phyloP scores from a whole-genome alignment of 176 grass and related monocot species.

The Eleusine coracana region DNA sequence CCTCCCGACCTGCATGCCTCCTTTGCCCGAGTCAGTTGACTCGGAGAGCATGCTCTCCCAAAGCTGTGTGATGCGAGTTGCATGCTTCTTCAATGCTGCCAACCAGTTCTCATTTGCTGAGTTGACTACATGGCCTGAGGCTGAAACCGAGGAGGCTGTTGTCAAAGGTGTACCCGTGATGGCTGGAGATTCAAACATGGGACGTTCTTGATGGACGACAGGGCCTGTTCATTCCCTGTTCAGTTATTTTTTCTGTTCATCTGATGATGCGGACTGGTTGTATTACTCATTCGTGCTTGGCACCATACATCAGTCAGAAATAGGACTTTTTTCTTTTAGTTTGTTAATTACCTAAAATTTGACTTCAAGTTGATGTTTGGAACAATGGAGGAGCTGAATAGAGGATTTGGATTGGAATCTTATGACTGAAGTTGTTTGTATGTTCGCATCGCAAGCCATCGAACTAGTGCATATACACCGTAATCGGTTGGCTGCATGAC shows the following conservation, averaged over 20 bases:
- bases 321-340: neutral
- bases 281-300: neutral
- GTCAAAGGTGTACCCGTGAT: neutral
- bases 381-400: neutral
- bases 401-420: neutral
- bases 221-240: neutral
- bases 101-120: conserved; percentile 62
- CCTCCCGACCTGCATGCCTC: conserved; percentile 63
- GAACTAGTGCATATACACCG: too few species aligned
- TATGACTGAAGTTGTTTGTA: neutral
- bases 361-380: neutral
- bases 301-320: neutral
- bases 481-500: too few species aligned
- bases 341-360: neutral
- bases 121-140: conserved; percentile 50
- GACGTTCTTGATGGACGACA: conserved; percentile 5
- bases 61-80: conserved; percentile 63
- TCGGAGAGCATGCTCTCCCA: conserved; percentile 65
- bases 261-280: neutral
- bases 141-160: conserved; percentile 20
- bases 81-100: conserved; percentile 46
- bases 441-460: neutral
- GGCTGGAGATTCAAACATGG: neutral
- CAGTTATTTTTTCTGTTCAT: neutral
- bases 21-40: conserved; percentile 62